Base-by-base conservation (phyloP, 1,139 yeast species). In the Taphrina confusa region DNA sequence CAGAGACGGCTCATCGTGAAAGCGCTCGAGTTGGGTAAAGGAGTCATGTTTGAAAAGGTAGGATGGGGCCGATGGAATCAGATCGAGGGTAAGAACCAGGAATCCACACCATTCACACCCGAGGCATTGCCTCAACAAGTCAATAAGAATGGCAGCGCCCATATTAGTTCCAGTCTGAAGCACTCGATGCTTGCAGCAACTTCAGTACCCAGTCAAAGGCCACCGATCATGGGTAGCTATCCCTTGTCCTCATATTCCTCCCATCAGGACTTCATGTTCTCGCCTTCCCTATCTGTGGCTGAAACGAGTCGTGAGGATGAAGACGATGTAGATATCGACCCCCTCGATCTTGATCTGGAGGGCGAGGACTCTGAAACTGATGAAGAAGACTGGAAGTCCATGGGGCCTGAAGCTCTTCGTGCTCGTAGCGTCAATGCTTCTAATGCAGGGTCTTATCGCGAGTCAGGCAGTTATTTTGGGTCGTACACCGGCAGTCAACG, bases 61-160 rank as follows among this genome's bases (percentile, higher is more conserved):
- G 97, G 97, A 25, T 91, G 97, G 97, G 97, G 97, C 62, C 94
- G 92, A 70, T 91, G 97, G 97, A 89, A 91, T 27, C 95, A 91
- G 46, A 27, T 46, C 30, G 60, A 49, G 11, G 54, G 40, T 33
- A 46, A 37, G 45, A 16, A 6, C 14, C 22, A 20, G 4, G 52
- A 33, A 9, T 28, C 27, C n/a, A 23, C 27, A 20, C 52, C 34
- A 4, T 44, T 54, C 20, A 54, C 58, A 12, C 58, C 58, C n/a
- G 58, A 54, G 31, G 31, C 58, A 31, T 22, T 54, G 51, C 58
- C 58, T 22, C 49, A 42, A 36, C 45, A 33, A 8, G 6, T 33
- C 12, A 36, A 37, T 18, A 14, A 28, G 27, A 16, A 23, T 16
- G 49, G 51, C 1, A 23, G 51, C 25, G 30, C 44, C 27, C n/a